Conservation (phyloP, 2,329 filamentous ascomycete species). For the Nigrograna mackinnonii region DNA sequence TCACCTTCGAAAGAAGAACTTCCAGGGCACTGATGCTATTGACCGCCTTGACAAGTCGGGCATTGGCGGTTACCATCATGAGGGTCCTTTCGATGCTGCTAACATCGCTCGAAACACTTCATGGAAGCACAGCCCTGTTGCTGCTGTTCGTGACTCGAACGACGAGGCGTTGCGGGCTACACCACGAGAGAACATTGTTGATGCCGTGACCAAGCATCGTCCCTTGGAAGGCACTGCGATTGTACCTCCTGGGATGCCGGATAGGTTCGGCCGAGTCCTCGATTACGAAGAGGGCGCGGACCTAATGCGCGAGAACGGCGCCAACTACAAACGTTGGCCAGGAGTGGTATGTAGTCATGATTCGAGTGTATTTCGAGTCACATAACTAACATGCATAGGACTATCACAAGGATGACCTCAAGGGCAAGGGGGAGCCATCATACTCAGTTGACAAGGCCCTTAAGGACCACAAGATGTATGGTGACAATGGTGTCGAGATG, state of each 20-base stretch:
- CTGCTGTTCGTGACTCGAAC: conserved; percentile 74
- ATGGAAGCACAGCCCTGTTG: conserved; percentile 68
- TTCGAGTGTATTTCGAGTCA: neutral
- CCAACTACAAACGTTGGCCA: conserved; percentile 77
- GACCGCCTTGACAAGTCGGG: conserved; percentile 75
- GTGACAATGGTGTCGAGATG: conserved; percentile 49
- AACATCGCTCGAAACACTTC: conserved; percentile 72
- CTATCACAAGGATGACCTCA: conserved; percentile 77
- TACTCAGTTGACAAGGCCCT: conserved; percentile 71
- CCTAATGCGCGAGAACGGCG: conserved; percentile 79
- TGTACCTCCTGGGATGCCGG: conserved; percentile 73
- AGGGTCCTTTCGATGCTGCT: conserved; percentile 86
- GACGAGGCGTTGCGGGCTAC: conserved; percentile 79
- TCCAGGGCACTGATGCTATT: conserved; percentile 75
- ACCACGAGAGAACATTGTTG: conserved; percentile 74
- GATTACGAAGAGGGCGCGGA: conserved; percentile 85
- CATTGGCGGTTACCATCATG: conserved; percentile 77
- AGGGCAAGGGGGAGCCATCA: conserved; percentile 80
- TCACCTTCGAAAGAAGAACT: conserved; percentile 67
- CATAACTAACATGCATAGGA: conserved; percentile 34
- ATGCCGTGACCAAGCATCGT: conserved; percentile 72
- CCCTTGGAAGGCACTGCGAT: conserved; percentile 80
- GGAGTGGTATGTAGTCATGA: conserved; percentile 65
- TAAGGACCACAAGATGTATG: conserved; percentile 60
- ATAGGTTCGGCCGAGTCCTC: conserved; percentile 71